Evolutionary conservation across 2,329 filamentous ascomycete genomes (phyloP).

Genomic region (Pseudocercospora eumusae): DNA sequence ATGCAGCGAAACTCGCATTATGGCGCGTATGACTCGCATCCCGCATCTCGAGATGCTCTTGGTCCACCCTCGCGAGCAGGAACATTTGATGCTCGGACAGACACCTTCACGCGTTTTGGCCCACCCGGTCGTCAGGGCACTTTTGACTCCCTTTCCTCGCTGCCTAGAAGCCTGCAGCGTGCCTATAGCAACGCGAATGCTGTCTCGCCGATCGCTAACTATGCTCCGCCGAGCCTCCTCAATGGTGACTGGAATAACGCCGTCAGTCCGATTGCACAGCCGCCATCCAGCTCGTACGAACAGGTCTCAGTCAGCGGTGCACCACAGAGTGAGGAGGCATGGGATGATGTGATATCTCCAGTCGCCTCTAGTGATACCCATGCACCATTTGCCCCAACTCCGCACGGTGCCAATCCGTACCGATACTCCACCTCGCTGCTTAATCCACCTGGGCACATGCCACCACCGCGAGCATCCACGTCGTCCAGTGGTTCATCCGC

Average conservation of each 20-base stretch:
- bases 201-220: conserved; percentile 27
- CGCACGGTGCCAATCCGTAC: conserved; percentile 14
- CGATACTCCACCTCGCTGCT: conserved; percentile 35
- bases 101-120: conserved; percentile 13
- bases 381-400: conserved; percentile 15
- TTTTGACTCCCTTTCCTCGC: conserved; percentile 20
- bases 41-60: not conserved
- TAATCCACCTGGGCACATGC: conserved; percentile 30
- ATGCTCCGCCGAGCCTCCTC: conserved; percentile 28
- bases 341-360: conserved; percentile 31
- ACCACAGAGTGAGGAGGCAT: conserved; percentile 28
- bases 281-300: conserved; percentile 12
- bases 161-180: conserved; percentile 36
- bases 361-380: conserved; percentile 10
- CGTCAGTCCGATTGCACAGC: conserved; percentile 28
- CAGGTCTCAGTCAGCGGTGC: conserved; percentile 22
- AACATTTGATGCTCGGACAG: conserved; percentile 2
- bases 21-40: not conserved
- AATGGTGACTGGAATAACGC: conserved; percentile 35
- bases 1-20: conserved; percentile 4
- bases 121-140: conserved; percentile 18
- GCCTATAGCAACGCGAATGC: conserved; percentile 37
- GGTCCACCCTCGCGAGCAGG: not conserved
- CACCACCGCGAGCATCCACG: conserved; percentile 20
- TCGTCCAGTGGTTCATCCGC: conserved; percentile 23